Evolutionary conservation across 208 protist species (phyloP), one percentile per base, ranked within the genome.

Genomic region (Porcisia hertigi): DNA sequence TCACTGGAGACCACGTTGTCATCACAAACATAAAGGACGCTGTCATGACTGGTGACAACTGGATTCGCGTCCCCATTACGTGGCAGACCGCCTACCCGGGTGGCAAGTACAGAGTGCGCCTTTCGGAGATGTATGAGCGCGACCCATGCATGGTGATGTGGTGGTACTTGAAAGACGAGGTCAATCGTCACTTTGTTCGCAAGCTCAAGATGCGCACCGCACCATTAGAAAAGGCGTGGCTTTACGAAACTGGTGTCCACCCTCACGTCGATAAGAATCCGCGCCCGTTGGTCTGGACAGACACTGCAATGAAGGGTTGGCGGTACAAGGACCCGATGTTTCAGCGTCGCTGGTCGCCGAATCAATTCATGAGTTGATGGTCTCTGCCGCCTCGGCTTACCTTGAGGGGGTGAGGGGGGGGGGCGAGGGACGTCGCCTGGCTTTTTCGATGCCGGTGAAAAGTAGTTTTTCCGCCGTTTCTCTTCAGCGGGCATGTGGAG

Each of bases 91-190:
- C 90, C 36, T 98, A 98, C 87, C 94, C 94, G 3, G 92, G 92
- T 52, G 94, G 94, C 41, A 94, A 95, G 84, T 98, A 98, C 75
- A 92, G 94, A 53, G 88, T 98, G 67, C 91, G 94, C 0, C 86
- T 95, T 23, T 92, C 90, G 4, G 92, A 98, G 66, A 96, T 98
- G 94, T 98, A 96, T 83, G 91, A 98, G 79, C 92, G 94, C 3
- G 94, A 98, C 76, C 94, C 94, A 5, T 98, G 94, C 85, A 98
- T 98, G 94, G 84, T 98, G 47, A 95, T 98, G 91, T 98, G 90
- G 89, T 95, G 91, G 89, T 98, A 89, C 73, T 70, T 98, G 11
- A 95, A 95, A 79, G 91, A 96, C 76, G 92, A 98, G 73, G 92
- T 98, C 36, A 98, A 96, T 63, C 79, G 84, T 14, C 89, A 97